phyloP scores from a whole-genome alignment of 768 basidiomycete species.

The Suillus sp. region DNA sequence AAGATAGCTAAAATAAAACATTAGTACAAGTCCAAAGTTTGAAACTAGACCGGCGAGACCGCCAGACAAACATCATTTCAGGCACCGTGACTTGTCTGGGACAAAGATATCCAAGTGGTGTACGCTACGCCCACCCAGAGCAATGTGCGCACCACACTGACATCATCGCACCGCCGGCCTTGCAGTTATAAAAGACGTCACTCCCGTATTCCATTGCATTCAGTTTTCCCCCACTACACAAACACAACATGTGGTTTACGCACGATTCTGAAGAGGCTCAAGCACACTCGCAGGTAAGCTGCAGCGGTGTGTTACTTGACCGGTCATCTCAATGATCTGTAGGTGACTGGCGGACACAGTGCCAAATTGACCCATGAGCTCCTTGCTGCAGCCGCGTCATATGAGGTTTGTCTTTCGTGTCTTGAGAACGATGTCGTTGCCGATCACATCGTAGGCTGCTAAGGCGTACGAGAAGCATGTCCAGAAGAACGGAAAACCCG shows the following conservation, averaged over 20 bases:
- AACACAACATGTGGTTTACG: constrained; percentile 25
- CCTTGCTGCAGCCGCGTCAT: constrained; percentile 31
- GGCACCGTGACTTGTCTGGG: no score
- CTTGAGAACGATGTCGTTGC: background rate
- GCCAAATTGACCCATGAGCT: constrained; percentile 30
- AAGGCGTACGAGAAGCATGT: constrained; percentile 32
- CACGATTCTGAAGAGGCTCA: constrained; percentile 27
- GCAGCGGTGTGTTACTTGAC: no score
- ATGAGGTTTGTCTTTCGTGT: constrained; percentile 20
- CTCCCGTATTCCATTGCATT: background rate
- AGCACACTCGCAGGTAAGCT: constrained; percentile 24
- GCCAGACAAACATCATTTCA: no score
- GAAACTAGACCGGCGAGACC: no score
- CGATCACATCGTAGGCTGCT: constrained; percentile 26
- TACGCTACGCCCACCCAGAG: no score
- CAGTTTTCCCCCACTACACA: background rate
- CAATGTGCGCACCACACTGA: background rate
- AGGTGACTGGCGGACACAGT: constrained; percentile 23
- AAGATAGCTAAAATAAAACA: no score
- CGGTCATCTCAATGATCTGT: background rate
- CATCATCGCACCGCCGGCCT: background rate
- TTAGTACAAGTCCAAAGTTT: no score
- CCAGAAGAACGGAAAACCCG: constrained; percentile 22
- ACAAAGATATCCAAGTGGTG: no score
- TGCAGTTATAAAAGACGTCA: background rate